phyloP scores from a whole-genome alignment of 257 asterid species.

The Capsicum baccatum region DNA sequence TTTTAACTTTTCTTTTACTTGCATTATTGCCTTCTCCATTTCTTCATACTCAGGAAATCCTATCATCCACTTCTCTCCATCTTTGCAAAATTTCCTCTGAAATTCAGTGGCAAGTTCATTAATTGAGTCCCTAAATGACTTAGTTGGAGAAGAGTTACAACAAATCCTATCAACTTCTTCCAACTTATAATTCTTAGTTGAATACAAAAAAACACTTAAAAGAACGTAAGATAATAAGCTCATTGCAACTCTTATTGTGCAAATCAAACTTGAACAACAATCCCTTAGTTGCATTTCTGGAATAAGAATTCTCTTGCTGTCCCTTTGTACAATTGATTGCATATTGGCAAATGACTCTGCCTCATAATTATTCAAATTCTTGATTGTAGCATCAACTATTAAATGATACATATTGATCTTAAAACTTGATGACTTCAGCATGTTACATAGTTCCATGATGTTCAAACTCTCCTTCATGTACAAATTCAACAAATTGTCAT shows the following conservation, averaged over 20 bases:
- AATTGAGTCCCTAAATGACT: conserved; percentile 28
- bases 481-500: conserved; percentile 20
- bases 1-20: conserved; percentile 17
- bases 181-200: conserved; percentile 19
- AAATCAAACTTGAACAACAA: conserved; percentile 13
- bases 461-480: conserved; percentile 38
- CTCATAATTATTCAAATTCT: neutral
- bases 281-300: neutral
- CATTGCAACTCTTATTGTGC: conserved; percentile 32
- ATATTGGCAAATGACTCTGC: neutral
- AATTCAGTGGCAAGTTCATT: conserved; percentile 31
- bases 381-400: conserved; percentile 20
- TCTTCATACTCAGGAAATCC: conserved; percentile 27
- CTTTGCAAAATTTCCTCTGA: neutral
- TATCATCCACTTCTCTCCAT: neutral
- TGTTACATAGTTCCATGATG: conserved; percentile 32
- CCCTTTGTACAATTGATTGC: conserved; percentile 12
- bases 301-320: neutral
- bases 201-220: conserved; percentile 7
- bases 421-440: conserved; percentile 34
- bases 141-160: conserved; percentile 23
- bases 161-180: neutral
- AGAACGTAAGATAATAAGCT: conserved; percentile 29
- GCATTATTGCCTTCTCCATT: conserved; percentile 27
- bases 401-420: conserved; percentile 24